Evolutionary conservation across 2,329 filamentous ascomycete species (phyloP).

Genomic region (Tolypocladium nubicola): DNA sequence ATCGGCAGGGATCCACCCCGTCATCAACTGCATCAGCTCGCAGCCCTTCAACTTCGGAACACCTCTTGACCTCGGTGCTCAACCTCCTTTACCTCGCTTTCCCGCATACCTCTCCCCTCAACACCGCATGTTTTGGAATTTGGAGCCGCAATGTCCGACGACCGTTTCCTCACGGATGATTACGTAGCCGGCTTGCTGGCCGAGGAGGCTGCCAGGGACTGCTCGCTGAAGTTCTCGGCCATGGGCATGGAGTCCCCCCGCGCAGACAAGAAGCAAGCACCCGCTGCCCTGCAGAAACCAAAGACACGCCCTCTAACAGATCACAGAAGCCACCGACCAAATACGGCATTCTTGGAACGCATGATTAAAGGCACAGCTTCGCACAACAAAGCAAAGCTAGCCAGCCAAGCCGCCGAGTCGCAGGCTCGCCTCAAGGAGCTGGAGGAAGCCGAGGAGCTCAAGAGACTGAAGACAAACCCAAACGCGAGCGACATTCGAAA

Average conservation of each 20-base stretch:
- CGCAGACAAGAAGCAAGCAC: slow-evolving; percentile 34
- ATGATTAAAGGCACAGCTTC: slow-evolving; percentile 80
- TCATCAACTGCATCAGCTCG: not conserved
- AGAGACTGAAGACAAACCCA: slow-evolving; percentile 32
- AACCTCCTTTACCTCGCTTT: not conserved
- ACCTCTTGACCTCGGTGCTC: not conserved
- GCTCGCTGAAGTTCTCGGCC: slow-evolving; percentile 62
- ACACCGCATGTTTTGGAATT: not conserved
- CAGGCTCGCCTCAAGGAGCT: slow-evolving; percentile 57
- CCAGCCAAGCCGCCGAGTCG: slow-evolving; percentile 75
- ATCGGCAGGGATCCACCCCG: not conserved
- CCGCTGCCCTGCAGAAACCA: not conserved
- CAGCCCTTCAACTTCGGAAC: not conserved
- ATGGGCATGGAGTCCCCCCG: slow-evolving; percentile 55
- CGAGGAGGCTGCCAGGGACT: slow-evolving; percentile 61
- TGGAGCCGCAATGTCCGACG: slow-evolving; percentile 24
- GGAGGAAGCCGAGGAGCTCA: slow-evolving; percentile 34
- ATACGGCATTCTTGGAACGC: slow-evolving; percentile 79
- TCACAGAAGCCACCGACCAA: slow-evolving; percentile 53
- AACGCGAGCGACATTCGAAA: slow-evolving; percentile 40
- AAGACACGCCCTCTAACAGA: not conserved
- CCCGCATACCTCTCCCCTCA: not conserved
- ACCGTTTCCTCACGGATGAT: slow-evolving; percentile 57
- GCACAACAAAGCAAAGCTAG: slow-evolving; percentile 80
- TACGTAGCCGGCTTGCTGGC: slow-evolving; percentile 72